Evolutionary conservation across 768 basidiomycete genomes (phyloP), one percentile per base, ranked within the genome.

Genomic region (Boletales sp.): DNA sequence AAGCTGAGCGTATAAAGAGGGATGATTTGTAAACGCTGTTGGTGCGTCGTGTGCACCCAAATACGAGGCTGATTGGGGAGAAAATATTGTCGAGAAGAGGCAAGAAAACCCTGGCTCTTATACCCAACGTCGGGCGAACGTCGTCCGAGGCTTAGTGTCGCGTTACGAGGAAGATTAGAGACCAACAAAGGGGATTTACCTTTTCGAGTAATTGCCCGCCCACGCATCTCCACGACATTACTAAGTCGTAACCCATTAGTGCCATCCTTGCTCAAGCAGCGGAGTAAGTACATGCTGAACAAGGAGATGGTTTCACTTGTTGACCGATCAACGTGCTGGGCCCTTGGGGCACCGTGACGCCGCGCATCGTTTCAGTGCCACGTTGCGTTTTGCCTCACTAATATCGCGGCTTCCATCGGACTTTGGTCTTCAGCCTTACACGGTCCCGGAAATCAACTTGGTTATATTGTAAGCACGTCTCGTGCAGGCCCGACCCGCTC

Each of bases 201-300:
- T 57, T 59, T 66, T n/a, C 9, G 5, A 49, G 66, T 48, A 44
- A 34, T 48, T 8, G 0, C 3, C 14, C 36, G 53, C 66, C n/a
- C 64, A 66, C 63, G 65, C 56, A 38, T 39, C 59, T 43, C 14
- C 65, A 65, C 60, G 57, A 12, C 0, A 33, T 63, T 41, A 40
- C 34, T 15, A 34, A 13, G 15, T 34, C 34, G 51, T 32, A 8
- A 31, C 25, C n/a, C 25, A 28, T 28, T 28, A 28, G 30, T 42
- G 13, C 15, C 34, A 34, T 34, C 34, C 15, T 34, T 6, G 34
- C 34, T 13, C 13, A 34, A 13, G 34, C 25, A 28, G 15, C 13
- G 10, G 34, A 34, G 12, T 15, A 28, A 28, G 25, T 28, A 28
- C 25, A 7, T 28, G 1, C 25, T 28, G 3, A 28, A 28, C 25